Evolutionary conservation across 2,329 filamentous ascomycete genomes (phyloP), one percentile per base, ranked within the genome.

Genomic region (Pseudocercospora eumusae): DNA sequence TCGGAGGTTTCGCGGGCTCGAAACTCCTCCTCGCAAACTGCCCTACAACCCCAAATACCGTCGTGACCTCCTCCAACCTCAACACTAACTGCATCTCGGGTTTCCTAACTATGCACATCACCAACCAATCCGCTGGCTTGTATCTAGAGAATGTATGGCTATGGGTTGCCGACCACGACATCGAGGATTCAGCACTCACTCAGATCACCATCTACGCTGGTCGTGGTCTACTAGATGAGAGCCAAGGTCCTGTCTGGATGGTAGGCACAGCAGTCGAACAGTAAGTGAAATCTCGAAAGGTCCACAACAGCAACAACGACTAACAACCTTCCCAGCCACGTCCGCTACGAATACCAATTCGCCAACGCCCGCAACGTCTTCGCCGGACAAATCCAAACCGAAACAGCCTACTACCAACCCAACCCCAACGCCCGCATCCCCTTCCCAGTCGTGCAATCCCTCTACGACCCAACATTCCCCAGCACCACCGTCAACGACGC

Each of bases 131-230:
- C 0, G 86, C 86, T 1, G 72, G 71, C 3, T 83, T 87, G 28
- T 96, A 96, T 77, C 79, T 96, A 47, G 93, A 97, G 80, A 96
- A 96, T 78, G 86, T 84, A 56, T 97, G 93, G 93, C 87, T 91
- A 74, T 97, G 93, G 93, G 88, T 91, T 25, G 87, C 93, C 0
- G 93, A 97, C 75, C 93, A 97, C 79, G 91, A 96, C 74, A 87
- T 97, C 25, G 93, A 97, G 74, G 84, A 86, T 20, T 68, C 77
- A 1, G 86, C 88, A 71, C 85, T 90, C 74, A 86, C 77, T 57
- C 90, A 95, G 76, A 89, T 95, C 76, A 89, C 89, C 74, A 86
- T 98, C 73, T 97, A 90, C 86, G 96, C 92, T 75, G 93, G 92
- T 56, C 91, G 93, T 66, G 93, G 93, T 70, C 84, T 96, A 65